Conservation (phyloP, 1,284 basidiomycete species). For the Apiotrichum laibachii region DNA sequence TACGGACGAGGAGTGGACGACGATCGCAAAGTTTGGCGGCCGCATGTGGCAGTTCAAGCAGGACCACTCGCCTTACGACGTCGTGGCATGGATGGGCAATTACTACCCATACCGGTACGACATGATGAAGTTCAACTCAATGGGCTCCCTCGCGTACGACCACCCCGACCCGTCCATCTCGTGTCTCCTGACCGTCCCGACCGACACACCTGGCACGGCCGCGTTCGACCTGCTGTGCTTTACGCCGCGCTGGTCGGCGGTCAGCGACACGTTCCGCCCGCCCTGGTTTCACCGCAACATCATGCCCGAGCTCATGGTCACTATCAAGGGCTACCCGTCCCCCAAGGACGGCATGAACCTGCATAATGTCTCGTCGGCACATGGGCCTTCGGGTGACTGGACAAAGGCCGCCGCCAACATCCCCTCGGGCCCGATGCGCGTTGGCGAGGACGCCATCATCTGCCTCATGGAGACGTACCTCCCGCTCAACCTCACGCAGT, state of each 20-base stretch:
- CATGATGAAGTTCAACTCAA: conserved; percentile 63
- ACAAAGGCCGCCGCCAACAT: conserved; percentile 4
- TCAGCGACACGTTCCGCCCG: conserved; percentile 46
- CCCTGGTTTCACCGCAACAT: conserved; percentile 64
- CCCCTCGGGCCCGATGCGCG: conserved; percentile 7
- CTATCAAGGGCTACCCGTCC: conserved; percentile 18
- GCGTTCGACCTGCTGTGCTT: conserved; percentile 28
- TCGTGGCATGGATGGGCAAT: conserved; percentile 68
- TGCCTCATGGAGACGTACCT: conserved; percentile 10
- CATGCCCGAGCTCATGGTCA: conserved; percentile 29
- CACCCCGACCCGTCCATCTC: conserved; percentile 44
- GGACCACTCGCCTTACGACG: conserved; percentile 52
- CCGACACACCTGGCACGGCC: conserved; percentile 61
- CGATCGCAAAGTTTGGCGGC: conserved; percentile 17
- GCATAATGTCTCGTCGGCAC: conserved; percentile 34
- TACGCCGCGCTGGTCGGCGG: conserved; percentile 26
- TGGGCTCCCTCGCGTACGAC: conserved; percentile 62
- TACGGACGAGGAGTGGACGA: conserved; percentile 56
- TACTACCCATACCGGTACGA: conserved; percentile 71
- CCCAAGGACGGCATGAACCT: conserved; percentile 23
- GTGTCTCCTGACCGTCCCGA: conserved; percentile 31
- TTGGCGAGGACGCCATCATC: conserved; percentile 5
- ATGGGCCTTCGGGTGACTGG: conserved; percentile 28
- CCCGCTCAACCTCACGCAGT: conserved; percentile 9
- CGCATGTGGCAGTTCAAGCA: conserved; percentile 54